Conservation (phyloP, 768 basidiomycete species). For the Dictyophora rubrovolvata region DNA sequence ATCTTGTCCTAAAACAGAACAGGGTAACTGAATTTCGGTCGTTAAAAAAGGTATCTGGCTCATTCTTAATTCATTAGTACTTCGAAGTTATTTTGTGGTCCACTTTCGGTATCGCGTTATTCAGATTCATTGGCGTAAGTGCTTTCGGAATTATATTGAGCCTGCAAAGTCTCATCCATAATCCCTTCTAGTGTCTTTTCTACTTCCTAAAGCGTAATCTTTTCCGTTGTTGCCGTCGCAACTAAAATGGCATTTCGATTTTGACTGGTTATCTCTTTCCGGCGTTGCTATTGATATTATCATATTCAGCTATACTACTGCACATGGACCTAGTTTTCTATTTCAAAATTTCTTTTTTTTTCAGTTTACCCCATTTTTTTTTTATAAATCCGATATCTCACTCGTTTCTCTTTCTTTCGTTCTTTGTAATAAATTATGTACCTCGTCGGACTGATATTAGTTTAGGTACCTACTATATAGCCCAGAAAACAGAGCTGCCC, state of each 20-base stretch:
- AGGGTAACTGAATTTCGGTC: background rate
- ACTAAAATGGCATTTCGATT: conserved; percentile 27
- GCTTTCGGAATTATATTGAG: background rate
- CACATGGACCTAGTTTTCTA: background rate
- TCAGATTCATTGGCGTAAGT: conserved; percentile 72
- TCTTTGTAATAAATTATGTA: background rate
- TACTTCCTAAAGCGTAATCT: conserved; percentile 80
- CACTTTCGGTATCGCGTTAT: conserved; percentile 59
- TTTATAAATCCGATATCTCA: background rate
- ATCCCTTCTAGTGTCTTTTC: conserved; percentile 52
- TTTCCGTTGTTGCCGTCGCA: conserved; percentile 71
- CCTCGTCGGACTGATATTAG: background rate
- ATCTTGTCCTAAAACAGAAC: conserved; percentile 21
- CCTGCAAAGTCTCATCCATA: background rate
- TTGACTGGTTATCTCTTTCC: background rate
- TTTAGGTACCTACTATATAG: background rate
- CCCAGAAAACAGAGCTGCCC: background rate
- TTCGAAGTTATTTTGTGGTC: conserved; percentile 74
- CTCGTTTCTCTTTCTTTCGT: too few relatives aligned
- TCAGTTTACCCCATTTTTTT: background rate
- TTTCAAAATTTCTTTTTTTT: background rate
- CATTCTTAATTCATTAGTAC: conserved; percentile 40
- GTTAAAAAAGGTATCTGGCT: background rate
- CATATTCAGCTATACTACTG: background rate
- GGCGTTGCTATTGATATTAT: background rate